These are phyloP conservation scores for Byssoonygena ceratinophila DNA, from an alignment of 2,329 filamentous ascomycete genomes.

Conservation along the genomic window DNA sequence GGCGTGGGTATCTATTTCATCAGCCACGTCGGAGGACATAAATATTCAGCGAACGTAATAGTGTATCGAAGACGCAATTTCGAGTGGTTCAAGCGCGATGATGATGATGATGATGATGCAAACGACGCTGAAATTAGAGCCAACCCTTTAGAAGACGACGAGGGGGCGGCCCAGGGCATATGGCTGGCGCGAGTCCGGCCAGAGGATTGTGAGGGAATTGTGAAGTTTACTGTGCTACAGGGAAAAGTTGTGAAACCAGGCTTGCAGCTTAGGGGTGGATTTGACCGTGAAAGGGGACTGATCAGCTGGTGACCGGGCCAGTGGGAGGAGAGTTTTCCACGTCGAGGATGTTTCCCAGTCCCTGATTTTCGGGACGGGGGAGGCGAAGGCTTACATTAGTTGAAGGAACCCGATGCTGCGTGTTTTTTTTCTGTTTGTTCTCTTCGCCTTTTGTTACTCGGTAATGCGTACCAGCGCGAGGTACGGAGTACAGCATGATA, in stretches of 20 bases:
- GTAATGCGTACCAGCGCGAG: neutral
- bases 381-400: neutral
- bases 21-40: slow-evolving; percentile 90
- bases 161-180: slow-evolving; percentile 74
- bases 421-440: neutral
- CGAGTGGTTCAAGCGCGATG: slow-evolving; percentile 26
- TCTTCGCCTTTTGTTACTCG: neutral
- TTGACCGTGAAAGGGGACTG: slow-evolving; percentile 68
- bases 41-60: slow-evolving; percentile 90
- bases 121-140: neutral
- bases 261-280: slow-evolving; percentile 75
- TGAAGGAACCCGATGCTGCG: neutral
- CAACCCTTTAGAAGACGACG: no score
- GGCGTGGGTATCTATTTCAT: slow-evolving; percentile 96
- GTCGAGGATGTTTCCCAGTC: neutral
- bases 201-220: slow-evolving; percentile 85
- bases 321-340: neutral
- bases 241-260: slow-evolving; percentile 90
- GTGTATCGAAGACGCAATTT: slow-evolving; percentile 59
- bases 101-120: slow-evolving; percentile 23
- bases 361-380: neutral
- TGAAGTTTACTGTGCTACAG: slow-evolving; percentile 78
- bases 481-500: neutral
- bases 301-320: slow-evolving; percentile 62
- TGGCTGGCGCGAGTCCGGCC: slow-evolving; percentile 79